Evolutionary conservation across 73 alveolate genomes (phyloP), one percentile per base, ranked within the genome.

Genomic region (Paramecium primaurelia): DNA sequence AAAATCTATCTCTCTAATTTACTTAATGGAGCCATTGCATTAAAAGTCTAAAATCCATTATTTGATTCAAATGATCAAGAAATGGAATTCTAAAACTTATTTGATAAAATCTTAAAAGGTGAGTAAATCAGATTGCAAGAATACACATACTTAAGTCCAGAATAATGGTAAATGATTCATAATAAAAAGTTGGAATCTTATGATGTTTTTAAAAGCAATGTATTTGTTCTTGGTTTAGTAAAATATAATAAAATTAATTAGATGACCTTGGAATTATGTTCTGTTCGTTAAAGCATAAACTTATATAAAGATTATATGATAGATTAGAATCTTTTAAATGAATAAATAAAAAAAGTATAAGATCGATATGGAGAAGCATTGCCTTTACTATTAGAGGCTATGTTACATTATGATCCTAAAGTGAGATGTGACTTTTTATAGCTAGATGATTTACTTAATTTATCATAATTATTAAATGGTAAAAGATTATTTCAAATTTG

Each of bases 201-300:
- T 20, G 45, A 80, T 80, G 10, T 40, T 0, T 80, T 47, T 26
- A 80, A 80, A 42, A 45, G 77, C 30, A 28, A 42, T 44, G 91
- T 80, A 42, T 80, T 45, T 49, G 58, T 44, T 16, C 49, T 80
- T 45, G 91, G 91, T n/a, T 26, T 80, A 64, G 91, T 80, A 80
- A 45, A 42, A 34, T 34, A 18, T 44, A 4, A 22, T n/a, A 42
- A 14, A 26, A 45, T 44, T 3, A 0, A 11, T 26, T 49, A 80
- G 91, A 80, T 80, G 71, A 47, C 54, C 5, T 80, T 80, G 28
- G 91, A 80, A 49, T 14, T 80, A 22, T 44, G 91, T 49, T 45
- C 77, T 25, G 77, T 80, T 44, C 49, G 47, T n/a, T 6, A 80
- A 47, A 38, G 75, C 11, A 22, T 45, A 20, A 38, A 51, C 14